Base-by-base conservation (phyloP, 2,329 filamentous ascomycete genomes). In the Colletotrichum godetiae region DNA sequence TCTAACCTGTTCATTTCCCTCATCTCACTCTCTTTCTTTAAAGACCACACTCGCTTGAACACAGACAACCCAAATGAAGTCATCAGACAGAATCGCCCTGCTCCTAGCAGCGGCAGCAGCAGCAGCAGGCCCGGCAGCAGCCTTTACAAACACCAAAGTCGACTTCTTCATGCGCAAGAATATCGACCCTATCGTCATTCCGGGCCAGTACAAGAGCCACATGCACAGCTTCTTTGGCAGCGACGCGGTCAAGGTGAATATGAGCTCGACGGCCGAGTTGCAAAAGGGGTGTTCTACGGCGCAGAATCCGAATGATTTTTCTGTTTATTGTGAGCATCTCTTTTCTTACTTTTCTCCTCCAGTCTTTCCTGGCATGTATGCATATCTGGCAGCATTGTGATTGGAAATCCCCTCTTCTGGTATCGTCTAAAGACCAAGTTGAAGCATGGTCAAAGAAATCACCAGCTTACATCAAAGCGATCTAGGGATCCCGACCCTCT, bases 301-400 rank as follows among this genome's bases (percentile, higher is more conserved):
- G 1, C 78, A 85, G 67, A 86, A 86, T 77, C 81, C 84, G 11
- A 86, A 86, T 73, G 84, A 86, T 63, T 75, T 86, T 2, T 84
- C 82, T 0, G 77, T 82, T 8, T 86, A 86, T 78, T 87, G 84
- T 79, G 74, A 63, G 80, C 66, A n/a, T 52, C 1, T 33, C 12
- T 49, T 15, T 13, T 37, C 37, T 7, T 24, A 11, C 33, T 42
- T 31, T 19, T 12, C 15, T 19, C 33, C 4, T 29, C 22, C 10
- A n/a, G n/a, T 29, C 24, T 3, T 22, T n/a, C n/a, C 53, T 60
- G 33, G 8, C 5, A 66, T 61, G 42, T 13, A n/a, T n/a, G n/a
- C n/a, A n/a, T n/a, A n/a, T n/a, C n/a, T n/a, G n/a, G n/a, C n/a
- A n/a, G n/a, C n/a, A n/a, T n/a, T n/a, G 4, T 8, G 52, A 19